Evolutionary conservation across 2,329 filamentous ascomycete species (phyloP), one percentile per base, ranked within the genome.

Genomic region (Xylaria multiplex): DNA sequence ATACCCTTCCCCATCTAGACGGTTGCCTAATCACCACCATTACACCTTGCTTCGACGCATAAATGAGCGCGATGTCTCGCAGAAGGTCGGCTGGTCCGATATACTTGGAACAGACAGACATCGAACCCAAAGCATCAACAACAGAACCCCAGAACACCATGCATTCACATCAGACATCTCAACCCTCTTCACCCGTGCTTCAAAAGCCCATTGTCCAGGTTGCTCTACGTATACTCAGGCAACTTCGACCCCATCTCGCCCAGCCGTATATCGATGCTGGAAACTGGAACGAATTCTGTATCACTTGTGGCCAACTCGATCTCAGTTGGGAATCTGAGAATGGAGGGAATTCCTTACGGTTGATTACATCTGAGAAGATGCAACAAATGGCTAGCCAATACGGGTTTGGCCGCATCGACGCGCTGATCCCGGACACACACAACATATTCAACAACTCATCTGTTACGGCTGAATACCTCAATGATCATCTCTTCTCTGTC

Each of bases 401-500:
- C 37, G 40, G 3, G 27, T 61, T 61, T 46, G 40, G 46, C 30
- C 9, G 4, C 24, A 7, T 53, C 11, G 11, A 7, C 9, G 49
- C 54, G 24, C 24, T 46, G 24, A 1, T 2, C 24, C 16, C 32
- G 19, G 58, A 61, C n/a, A 24, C 58, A 27, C 0, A 11, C 9
- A n/a, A 61, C 48, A 49, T 37, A n/a, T 61, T 61, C 49, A 8
- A 37, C 58, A 54, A 46, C 40, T 55, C 52, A 55, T 19, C 0
- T 27, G 1, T 8, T 27, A 19, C 43, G 3, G 35, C 19, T 19
- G 2, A 3, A 2, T 2, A 43, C 52, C 35, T 55, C 14, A 7
- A 24, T 40, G 3, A 11, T 0, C 19, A 54, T 40, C n/a, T 40
- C 32, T 22, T 40, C 35, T 35, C 30, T 9, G 2, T 54, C 19